Conservation (phyloP, 352 stramenopile species). For the Pythium periplocum region DNA sequence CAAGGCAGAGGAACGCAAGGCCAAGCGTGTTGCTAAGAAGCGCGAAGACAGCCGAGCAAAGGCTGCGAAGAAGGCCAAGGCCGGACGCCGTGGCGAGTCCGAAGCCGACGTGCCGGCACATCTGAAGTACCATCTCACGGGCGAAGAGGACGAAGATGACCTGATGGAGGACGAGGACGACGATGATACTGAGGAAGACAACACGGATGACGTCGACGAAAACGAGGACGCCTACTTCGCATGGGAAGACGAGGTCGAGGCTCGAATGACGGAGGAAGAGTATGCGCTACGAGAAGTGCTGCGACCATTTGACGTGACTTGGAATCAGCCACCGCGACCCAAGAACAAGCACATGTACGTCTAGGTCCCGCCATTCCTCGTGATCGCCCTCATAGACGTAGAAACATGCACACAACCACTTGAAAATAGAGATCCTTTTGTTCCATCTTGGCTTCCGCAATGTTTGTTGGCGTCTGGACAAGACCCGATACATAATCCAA, state of each 20-base stretch:
- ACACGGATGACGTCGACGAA: constrained; percentile 18
- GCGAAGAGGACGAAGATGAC: constrained; percentile 15
- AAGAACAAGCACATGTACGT: constrained; percentile 82
- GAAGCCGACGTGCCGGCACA: constrained; percentile 1
- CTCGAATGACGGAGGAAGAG: constrained; percentile 30
- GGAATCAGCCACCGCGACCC: constrained; percentile 42
- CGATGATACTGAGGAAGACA: constrained; percentile 13
- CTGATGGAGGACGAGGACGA: constrained; percentile 30
- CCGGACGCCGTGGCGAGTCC: neutral
- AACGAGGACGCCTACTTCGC: constrained; percentile 51
- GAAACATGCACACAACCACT: no score
- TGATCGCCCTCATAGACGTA: neutral
- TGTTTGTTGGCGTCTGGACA: no score
- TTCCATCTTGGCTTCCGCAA: no score
- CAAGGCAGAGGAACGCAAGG: constrained; percentile 20
- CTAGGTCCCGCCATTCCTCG: constrained; percentile 9
- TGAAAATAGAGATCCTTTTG: no score
- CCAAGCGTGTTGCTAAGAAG: constrained; percentile 20
- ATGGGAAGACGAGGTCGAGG: constrained; percentile 29
- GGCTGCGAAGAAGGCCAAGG: constrained; percentile 10
- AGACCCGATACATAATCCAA: no score
- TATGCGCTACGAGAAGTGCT: constrained; percentile 32
- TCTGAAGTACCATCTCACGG: constrained; percentile 14
- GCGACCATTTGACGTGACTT: constrained; percentile 74
- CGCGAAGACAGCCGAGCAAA: constrained; percentile 13